These are phyloP conservation scores for Ambrosia trifida DNA, from an alignment of 129 eudicot genomes.

Conservation along the genomic window DNA sequence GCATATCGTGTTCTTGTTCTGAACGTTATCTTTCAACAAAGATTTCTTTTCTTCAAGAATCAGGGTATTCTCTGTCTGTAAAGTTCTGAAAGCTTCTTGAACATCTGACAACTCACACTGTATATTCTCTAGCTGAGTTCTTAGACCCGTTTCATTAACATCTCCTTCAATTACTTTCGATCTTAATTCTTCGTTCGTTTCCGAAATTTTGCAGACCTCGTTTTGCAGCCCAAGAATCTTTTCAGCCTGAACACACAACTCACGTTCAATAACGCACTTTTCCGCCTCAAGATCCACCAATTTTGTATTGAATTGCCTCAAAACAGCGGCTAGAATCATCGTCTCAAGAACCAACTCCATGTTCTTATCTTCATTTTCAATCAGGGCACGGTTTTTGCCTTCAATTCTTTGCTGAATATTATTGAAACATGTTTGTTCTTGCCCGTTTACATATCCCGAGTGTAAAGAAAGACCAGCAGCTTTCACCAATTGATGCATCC, in stretches of 20 bases:
- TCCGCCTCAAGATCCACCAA: slow-evolving; percentile 43
- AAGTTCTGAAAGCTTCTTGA: slow-evolving; percentile 45
- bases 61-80: slow-evolving; percentile 44
- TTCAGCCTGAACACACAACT: slow-evolving; percentile 39
- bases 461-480: slow-evolving; percentile 46
- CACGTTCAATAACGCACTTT: slow-evolving; percentile 37
- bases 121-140: slow-evolving; percentile 44
- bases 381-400: slow-evolving; percentile 44
- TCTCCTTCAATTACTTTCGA: slow-evolving; percentile 51
- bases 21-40: slow-evolving; percentile 35
- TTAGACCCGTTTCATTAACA: slow-evolving; percentile 37
- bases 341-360: slow-evolving; percentile 45
- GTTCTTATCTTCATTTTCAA: slow-evolving; percentile 57
- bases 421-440: slow-evolving; percentile 43
- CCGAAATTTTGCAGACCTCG: slow-evolving; percentile 47
- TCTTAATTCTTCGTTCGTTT: slow-evolving; percentile 48
- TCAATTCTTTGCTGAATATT: slow-evolving; percentile 38
- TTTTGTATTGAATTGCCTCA: slow-evolving; percentile 50
- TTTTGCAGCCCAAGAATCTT: slow-evolving; percentile 42
- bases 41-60: slow-evolving; percentile 50
- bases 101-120: slow-evolving; percentile 41
- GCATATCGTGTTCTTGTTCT: slow-evolving; percentile 41
- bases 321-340: slow-evolving; percentile 49
- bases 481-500: slow-evolving; percentile 48
- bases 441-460: slow-evolving; percentile 33